Evolutionary conservation across 768 basidiomycete genomes (phyloP).

Genomic region (Phlebiopsis flavidoalba): DNA sequence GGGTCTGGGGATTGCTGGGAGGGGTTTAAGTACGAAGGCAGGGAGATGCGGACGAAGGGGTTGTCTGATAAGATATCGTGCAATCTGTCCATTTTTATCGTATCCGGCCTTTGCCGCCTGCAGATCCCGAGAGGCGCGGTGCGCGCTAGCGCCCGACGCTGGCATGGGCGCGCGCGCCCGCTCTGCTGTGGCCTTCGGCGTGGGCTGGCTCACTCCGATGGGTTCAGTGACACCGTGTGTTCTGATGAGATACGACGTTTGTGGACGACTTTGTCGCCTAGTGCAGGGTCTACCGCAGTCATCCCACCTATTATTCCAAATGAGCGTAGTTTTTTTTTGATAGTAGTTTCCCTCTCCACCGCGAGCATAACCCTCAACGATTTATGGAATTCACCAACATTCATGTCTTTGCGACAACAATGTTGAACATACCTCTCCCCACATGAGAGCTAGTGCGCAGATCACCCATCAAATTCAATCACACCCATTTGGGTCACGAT

Average conservation of each 20-base stretch:
- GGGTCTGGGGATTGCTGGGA: constrained; percentile 14
- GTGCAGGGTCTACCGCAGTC: background rate
- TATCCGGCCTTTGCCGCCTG: constrained; percentile 11
- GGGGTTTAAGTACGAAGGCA: constrained; percentile 22
- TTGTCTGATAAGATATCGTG: constrained; percentile 17
- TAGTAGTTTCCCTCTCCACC: background rate
- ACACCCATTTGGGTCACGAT: background rate
- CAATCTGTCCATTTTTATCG: constrained; percentile 10
- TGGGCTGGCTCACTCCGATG: background rate
- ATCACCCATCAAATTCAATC: background rate
- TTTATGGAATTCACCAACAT: background rate
- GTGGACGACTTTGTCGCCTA: background rate
- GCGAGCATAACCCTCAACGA: background rate
- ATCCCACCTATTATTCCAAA: background rate
- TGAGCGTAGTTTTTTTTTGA: background rate
- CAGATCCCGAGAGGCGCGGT: background rate
- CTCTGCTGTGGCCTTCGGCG: background rate
- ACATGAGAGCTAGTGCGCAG: background rate
- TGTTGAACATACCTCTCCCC: background rate
- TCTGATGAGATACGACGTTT: background rate
- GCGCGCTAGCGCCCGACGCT: background rate
- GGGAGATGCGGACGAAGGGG: constrained; percentile 19
- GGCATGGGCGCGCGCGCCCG: background rate
- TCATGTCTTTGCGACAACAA: background rate
- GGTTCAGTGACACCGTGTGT: background rate